Evolutionary conservation across 2,329 filamentous ascomycete genomes (phyloP).

Genomic region (Trichoderma sp.): DNA sequence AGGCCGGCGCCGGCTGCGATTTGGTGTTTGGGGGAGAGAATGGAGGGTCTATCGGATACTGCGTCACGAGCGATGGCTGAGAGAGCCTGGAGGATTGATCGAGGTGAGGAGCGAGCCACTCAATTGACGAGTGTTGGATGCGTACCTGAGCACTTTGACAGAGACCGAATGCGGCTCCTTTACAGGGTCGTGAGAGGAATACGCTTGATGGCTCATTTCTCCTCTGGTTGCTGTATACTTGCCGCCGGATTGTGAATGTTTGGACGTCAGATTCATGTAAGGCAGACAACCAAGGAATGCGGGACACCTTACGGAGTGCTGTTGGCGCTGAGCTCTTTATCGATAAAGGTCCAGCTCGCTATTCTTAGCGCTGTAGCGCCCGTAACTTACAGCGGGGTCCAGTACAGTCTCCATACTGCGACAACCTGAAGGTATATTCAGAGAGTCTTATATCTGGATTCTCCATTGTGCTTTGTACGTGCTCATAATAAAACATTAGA

Average conservation of each 20-base stretch:
- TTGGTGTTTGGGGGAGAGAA: conserved; percentile 39
- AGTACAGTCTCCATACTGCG: no score
- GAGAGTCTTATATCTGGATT: neutral
- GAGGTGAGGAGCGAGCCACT: neutral
- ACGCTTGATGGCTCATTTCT: conserved; percentile 57
- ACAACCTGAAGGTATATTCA: neutral
- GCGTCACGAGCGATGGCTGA: conserved; percentile 70
- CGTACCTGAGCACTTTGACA: conserved; percentile 69
- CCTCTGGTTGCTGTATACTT: neutral
- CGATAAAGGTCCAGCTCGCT: conserved; percentile 14
- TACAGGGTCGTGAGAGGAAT: conserved; percentile 53
- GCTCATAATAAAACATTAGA: accelerated
- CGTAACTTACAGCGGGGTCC: neutral
- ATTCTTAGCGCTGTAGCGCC: neutral
- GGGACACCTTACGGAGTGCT: neutral
- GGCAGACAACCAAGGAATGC: neutral
- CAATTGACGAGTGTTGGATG: neutral
- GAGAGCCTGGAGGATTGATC: conserved; percentile 60
- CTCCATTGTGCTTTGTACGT: neutral
- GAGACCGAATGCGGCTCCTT: conserved; percentile 79
- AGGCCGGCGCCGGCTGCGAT: conserved; percentile 55
- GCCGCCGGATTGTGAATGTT: neutral
- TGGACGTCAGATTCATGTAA: neutral
- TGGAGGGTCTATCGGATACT: conserved; percentile 58
- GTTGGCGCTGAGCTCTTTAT: conserved; percentile 11